A percentile compares a stretch with the other conserved stretches of the same genome.
Conservation (phyloP, 768 basidiomycete genomes). For the Kwoniella sp. region DNA sequence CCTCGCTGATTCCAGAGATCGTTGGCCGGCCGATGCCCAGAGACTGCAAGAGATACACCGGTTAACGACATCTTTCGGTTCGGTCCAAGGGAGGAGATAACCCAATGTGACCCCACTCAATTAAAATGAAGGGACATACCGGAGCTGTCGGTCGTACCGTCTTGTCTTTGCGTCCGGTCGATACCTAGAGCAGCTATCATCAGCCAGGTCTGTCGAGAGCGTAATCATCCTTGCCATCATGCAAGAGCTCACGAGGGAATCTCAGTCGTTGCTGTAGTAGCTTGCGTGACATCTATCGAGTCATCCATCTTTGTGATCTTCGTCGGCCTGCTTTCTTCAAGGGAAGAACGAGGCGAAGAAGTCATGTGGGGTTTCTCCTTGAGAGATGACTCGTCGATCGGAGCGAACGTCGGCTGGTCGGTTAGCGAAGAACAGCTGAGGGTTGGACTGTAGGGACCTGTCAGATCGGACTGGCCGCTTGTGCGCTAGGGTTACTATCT, state of each 20-base stretch:
- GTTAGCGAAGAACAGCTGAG: too few species aligned
- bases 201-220: too few species aligned
- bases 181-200: slow-evolving; percentile 56
- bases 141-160: slow-evolving; percentile 90
- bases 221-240: neutral
- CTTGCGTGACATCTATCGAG: slow-evolving; percentile 44
- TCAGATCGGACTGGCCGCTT: too few species aligned
- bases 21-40: slow-evolving; percentile 91
- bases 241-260: slow-evolving; percentile 46
- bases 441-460: too few species aligned
- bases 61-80: too few species aligned
- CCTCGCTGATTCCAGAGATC: slow-evolving; percentile 79
- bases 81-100: too few species aligned
- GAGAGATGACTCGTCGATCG: neutral
- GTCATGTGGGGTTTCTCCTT: slow-evolving; percentile 10
- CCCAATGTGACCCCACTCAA: too few species aligned
- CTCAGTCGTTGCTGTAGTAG: slow-evolving; percentile 38
- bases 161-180: slow-evolving; percentile 84
- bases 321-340: slow-evolving; percentile 31
- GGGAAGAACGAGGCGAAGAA: slow-evolving; percentile 11
- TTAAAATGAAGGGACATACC: slow-evolving; percentile 60
- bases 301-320: slow-evolving; percentile 52
- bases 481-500: too few species aligned
- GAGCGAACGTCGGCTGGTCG: neutral
- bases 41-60: slow-evolving; percentile 66